Conservation (phyloP, 169 alveolate species). For the Miamiensis avidus region DNA sequence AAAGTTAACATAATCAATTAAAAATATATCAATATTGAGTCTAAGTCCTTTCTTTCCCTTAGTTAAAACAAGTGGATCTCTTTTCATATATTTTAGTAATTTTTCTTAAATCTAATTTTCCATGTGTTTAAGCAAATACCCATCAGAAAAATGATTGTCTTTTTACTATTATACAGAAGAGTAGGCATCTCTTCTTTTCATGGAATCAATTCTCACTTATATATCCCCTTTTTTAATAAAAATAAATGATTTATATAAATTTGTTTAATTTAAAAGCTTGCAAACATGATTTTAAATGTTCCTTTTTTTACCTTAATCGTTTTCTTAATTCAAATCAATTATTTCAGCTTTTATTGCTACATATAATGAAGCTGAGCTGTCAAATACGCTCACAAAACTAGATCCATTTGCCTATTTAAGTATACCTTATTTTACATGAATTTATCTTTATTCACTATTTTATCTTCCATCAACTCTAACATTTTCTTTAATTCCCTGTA, state of each 20-base stretch:
- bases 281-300: too few species aligned
- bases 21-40: neutral
- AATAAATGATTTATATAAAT: too few species aligned
- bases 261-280: too few species aligned
- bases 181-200: neutral
- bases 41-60: neutral
- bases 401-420: neutral
- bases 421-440: neutral
- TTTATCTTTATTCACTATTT: neutral
- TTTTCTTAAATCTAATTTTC: neutral
- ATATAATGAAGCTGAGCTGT: neutral
- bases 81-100: too few species aligned
- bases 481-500: neutral
- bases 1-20: neutral
- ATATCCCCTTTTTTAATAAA: neutral
- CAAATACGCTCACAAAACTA: neutral
- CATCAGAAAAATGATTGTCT: neutral
- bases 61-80: neutral
- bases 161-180: too few species aligned
- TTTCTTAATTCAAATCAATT: neutral
- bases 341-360: neutral
- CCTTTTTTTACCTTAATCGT: neutral
- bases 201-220: neutral
- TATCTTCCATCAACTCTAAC: neutral
- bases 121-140: neutral